Base-by-base conservation (phyloP, 768 basidiomycete genomes). In the Lyophyllum semitale region DNA sequence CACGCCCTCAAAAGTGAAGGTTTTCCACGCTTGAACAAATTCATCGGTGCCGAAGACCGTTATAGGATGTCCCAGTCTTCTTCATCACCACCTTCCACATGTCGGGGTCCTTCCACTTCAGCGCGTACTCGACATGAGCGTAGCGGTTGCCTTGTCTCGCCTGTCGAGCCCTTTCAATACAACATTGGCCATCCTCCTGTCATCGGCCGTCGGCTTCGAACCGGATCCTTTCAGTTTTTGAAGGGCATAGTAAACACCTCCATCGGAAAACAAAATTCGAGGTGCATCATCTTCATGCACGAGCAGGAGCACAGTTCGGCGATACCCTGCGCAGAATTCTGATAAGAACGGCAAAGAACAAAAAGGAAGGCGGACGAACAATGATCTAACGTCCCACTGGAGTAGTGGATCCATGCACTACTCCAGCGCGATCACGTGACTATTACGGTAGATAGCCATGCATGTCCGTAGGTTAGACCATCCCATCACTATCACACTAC, bases 51-150 rank as follows among this genome's bases (percentile, higher is more conserved):
- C 52, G 33, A 57, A 55, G 23, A 50, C 53, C n/a, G 29, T 30
- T 11, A 23, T 32, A 17, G 55, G 46, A n/a, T 18, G 42, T 61
- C 12, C 54, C 53, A n/a, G 48, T 53, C n/a, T 51, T 47, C 47
- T 53, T 58, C 18, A 65, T 57, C 9, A 66, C 58, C 26, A 48
- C 26, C 23, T 69, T 66, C 71, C 68, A 73, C 42, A 65, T 59
- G 15, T 54, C 51, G 4, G 60, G n/a, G 40, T 68, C 67, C 12
- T 65, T 64, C 71, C 69, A 71, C 40, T 62, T 60, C 22, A 71
- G 18, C 12, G 69, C 65, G 40, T 63, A 63, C 13, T 61, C 51
- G 59, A 33, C 52, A 71, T 51, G 3, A 44, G 30, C 17, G 52
- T 38, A 17, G 60, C 44, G 27, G 63, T 61, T 11, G 51, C 47